Conservation (phyloP, 768 basidiomycete species). For the Scleroderma citrinum region DNA sequence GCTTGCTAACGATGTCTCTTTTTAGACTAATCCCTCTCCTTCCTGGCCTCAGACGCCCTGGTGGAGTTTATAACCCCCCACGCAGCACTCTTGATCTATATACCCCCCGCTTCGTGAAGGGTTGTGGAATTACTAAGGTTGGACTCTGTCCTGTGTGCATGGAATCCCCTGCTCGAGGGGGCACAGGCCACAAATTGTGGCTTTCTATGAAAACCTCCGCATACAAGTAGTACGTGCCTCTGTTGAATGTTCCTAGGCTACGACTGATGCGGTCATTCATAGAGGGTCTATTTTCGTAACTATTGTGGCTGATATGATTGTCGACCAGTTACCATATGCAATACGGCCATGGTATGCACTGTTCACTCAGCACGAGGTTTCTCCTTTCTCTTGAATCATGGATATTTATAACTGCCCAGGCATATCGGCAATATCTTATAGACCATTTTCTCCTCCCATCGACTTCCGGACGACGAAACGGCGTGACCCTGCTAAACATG, state of each 20-base stretch:
- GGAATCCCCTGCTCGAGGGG: conserved; percentile 55
- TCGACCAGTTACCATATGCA: conserved; percentile 72
- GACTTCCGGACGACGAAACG: conserved; percentile 49
- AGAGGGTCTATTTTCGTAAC: conserved; percentile 13
- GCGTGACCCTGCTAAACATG: conserved; percentile 47
- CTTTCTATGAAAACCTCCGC: conserved; percentile 76
- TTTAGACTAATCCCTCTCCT: conserved; percentile 15
- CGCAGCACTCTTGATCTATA: conserved; percentile 63
- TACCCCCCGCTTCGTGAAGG: conserved; percentile 72
- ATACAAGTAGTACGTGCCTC: conserved; percentile 62
- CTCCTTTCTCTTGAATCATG: not conserved
- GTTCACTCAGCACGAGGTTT: not conserved
- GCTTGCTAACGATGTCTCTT: not conserved
- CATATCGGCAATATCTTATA: conserved; percentile 60
- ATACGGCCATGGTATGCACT: conserved; percentile 59
- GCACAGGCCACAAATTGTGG: conserved; percentile 61
- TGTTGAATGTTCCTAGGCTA: not conserved
- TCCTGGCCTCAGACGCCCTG: conserved; percentile 18
- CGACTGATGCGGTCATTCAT: conserved; percentile 3
- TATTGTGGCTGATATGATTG: conserved; percentile 1
- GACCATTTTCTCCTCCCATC: conserved; percentile 73
- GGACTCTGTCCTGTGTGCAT: conserved; percentile 77
- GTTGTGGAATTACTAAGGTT: conserved; percentile 59
- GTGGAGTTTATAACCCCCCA: conserved; percentile 55
- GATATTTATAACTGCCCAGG: conserved; percentile 35